phyloP scores from a whole-genome alignment of 2,329 filamentous ascomycete genomes.

The Westerdykella aurantiaca region DNA sequence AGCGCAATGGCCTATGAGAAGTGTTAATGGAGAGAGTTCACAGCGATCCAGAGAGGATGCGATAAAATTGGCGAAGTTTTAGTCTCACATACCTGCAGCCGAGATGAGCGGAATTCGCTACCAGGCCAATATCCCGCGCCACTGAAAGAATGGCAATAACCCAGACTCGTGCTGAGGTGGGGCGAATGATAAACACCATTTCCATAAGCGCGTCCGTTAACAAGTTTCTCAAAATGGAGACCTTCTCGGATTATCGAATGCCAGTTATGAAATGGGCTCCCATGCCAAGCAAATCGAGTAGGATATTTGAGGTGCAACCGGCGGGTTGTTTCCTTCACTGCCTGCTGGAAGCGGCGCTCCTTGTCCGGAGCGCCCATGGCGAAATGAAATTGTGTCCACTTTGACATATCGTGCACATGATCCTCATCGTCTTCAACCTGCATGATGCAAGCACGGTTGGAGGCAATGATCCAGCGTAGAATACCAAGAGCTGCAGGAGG shows the following conservation, averaged over 20 bases:
- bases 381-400: slow-evolving; percentile 77
- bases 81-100: slow-evolving; percentile 8
- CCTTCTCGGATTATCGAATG: slow-evolving; percentile 83
- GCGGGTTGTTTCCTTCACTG: slow-evolving; percentile 47
- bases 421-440: slow-evolving; percentile 53
- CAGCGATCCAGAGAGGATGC: neutral
- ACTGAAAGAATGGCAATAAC: slow-evolving; percentile 40
- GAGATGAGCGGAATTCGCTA: slow-evolving; percentile 60
- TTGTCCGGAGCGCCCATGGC: slow-evolving; percentile 88
- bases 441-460: slow-evolving; percentile 80
- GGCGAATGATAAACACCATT: slow-evolving; percentile 77
- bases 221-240: slow-evolving; percentile 60
- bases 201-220: slow-evolving; percentile 66
- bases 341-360: slow-evolving; percentile 65
- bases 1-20: slow-evolving; percentile 56
- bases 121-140: slow-evolving; percentile 53
- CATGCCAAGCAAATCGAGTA: slow-evolving; percentile 83
- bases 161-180: slow-evolving; percentile 51
- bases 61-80: neutral
- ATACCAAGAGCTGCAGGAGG: slow-evolving; percentile 61
- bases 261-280: slow-evolving; percentile 72
- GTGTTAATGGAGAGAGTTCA: neutral
- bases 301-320: slow-evolving; percentile 48
- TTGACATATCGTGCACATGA: slow-evolving; percentile 55
- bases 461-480: slow-evolving; percentile 82